Percentiles rank a stretch among this genome's conserved stretches.
phyloP scores from a whole-genome alignment of 148 eudicot genomes.

The Nepenthes gracilis region DNA sequence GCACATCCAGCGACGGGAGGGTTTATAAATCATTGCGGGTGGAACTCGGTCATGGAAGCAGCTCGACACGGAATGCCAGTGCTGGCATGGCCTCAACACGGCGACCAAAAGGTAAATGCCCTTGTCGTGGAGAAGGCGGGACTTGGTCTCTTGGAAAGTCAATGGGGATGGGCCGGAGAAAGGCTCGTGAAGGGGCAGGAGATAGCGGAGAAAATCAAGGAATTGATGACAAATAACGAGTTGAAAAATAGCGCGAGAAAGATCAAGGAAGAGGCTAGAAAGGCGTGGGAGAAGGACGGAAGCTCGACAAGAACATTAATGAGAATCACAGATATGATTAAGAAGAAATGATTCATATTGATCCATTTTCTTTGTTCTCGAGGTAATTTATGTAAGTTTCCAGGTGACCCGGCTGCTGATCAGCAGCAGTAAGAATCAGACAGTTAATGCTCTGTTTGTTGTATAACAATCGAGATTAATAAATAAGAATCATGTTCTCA shows the following conservation, averaged over 20 bases:
- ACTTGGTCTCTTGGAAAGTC: conserved; percentile 36
- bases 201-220: conserved; percentile 25
- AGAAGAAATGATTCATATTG: background rate
- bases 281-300: conserved; percentile 19
- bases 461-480: too few relatives aligned
- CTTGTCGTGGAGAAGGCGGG: conserved; percentile 37
- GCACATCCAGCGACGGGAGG: conserved; percentile 30
- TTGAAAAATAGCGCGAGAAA: conserved; percentile 20
- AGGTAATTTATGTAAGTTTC: background rate
- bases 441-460: too few relatives aligned
- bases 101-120: conserved; percentile 54
- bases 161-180: conserved; percentile 40
- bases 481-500: too few relatives aligned
- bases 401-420: background rate
- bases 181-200: conserved; percentile 22
- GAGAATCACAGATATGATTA: conserved; percentile 3
- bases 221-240: conserved; percentile 27
- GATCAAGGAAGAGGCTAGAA: conserved; percentile 27
- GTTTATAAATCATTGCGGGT: conserved; percentile 51
- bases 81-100: conserved; percentile 44
- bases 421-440: background rate
- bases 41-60: conserved; percentile 53
- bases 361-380: background rate
- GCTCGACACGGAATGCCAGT: conserved; percentile 24
- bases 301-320: conserved; percentile 16